These are phyloP conservation scores for Monsonia emarginata DNA, from an alignment of 441 rosid species.

Conservation along the genomic window DNA sequence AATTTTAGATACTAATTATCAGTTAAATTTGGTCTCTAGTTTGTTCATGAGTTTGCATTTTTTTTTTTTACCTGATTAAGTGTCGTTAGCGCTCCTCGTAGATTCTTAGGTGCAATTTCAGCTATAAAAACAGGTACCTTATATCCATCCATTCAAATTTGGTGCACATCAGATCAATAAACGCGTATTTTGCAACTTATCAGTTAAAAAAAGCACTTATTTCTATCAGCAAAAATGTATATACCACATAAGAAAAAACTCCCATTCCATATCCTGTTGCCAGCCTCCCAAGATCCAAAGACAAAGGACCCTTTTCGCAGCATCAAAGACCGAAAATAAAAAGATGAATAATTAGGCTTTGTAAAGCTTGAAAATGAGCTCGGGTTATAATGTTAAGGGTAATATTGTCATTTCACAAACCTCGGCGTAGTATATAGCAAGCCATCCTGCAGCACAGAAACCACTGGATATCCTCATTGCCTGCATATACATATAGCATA, in stretches of 20 bases:
- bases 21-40: neutral
- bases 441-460: conserved; percentile 73
- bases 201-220: too few relatives aligned
- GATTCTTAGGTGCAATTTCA: conserved; percentile 77
- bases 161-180: conserved; percentile 17
- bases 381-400: neutral
- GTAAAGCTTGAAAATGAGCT: neutral
- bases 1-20: neutral
- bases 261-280: conserved; percentile 96
- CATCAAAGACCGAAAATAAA: conserved; percentile 3
- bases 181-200: too few relatives aligned
- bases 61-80: conserved; percentile 48
- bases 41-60: neutral
- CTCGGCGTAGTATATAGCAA: conserved; percentile 82
- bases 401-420: conserved; percentile 23
- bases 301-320: conserved; percentile 48
- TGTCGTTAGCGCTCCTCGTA: conserved; percentile 78
- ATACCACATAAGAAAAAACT: conserved; percentile 75
- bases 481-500: conserved; percentile 29
- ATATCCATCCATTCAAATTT: conserved; percentile 13
- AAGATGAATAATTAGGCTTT: conserved; percentile 13
- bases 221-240: conserved; percentile 8
- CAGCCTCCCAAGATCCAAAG: conserved; percentile 67
- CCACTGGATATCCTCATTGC: conserved; percentile 64
- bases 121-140: conserved; percentile 87